Conservation (phyloP, 139 green algal species). For the Tetratostichococcus sp. region DNA sequence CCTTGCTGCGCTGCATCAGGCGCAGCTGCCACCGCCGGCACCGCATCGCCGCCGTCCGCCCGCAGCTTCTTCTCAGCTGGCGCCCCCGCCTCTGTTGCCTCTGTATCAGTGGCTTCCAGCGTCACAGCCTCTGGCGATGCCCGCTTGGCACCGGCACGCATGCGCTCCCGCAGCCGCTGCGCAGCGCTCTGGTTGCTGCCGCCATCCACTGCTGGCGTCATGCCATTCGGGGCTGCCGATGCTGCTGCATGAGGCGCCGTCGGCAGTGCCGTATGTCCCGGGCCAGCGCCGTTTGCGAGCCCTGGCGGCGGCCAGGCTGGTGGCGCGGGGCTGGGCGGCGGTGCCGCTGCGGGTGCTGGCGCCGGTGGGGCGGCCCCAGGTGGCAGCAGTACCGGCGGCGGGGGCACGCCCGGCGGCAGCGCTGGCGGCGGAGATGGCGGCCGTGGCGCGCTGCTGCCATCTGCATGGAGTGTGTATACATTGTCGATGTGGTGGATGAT, state of each 20-base stretch:
- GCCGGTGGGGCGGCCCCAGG: background rate
- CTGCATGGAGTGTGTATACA: too few relatives aligned
- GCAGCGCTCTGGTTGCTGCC: constrained; percentile 68
- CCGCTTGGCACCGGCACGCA: constrained; percentile 21
- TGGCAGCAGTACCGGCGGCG: background rate
- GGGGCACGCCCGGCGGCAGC: background rate
- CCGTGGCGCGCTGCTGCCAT: background rate
- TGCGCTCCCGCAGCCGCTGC: constrained; percentile 46
- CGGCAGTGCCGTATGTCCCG: too few relatives aligned
- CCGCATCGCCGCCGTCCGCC: background rate
- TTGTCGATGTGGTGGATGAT: too few relatives aligned
- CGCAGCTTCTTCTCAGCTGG: background rate
- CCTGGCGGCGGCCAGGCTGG: background rate
- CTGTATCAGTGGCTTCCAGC: constrained; percentile 9
- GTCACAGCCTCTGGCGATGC: background rate
- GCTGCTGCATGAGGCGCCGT: constrained; percentile 9
- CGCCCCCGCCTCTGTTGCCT: background rate
- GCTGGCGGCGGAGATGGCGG: background rate
- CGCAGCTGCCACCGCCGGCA: background rate
- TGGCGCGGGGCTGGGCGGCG: background rate
- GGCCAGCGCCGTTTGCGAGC: background rate
- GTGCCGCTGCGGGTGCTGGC: background rate
- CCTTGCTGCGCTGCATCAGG: too few relatives aligned
- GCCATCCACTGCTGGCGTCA: too few relatives aligned
- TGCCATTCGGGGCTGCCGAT: too few relatives aligned